Base-by-base conservation (phyloP, 2,329 filamentous ascomycete genomes). In the Drechmeria coniospora region DNA sequence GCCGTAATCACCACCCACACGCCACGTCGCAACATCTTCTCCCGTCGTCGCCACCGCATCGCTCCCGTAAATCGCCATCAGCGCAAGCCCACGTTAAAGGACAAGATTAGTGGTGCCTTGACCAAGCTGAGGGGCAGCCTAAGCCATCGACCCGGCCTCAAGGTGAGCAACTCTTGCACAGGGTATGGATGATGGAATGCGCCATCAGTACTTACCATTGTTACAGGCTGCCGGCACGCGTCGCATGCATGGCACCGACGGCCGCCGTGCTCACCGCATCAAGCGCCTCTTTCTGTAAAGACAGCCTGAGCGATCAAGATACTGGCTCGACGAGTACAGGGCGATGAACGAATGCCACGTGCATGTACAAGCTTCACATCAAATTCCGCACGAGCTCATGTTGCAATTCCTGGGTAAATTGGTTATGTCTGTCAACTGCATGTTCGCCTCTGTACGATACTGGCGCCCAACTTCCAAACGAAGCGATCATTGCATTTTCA, bases 51-150 rank as follows among this genome's bases (percentile, higher is more conserved):
- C 44, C 49, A 45, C 47, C 52, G 36, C 25, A 37, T 44, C 4
- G 42, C 49, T 2, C 56, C 56, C 3, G 55, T 57, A 11, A 65
- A 71, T 35, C 74, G 78, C 46, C 77, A 81, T 29, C 68, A 70
- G 47, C 71, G 79, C 44, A 70, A 74, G 42, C 64, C 70, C 3
- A 69, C 64, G 21, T 58, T 86, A 38, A 76, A 76, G 25, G 80
- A 87, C 57, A 87, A 86, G 54, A 65, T 87, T 40, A 74, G 68
- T 27, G 81, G 81, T 12, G 79, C 79, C 1, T 58, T 87, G 49
- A 62, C 80, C 57, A 81, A 69, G 58, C 52, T 87, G 36, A 74
- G 72, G 51, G 80, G 81, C 6, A 69, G 60, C 29, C 46, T 87
- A 32, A 84, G 75, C 1, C 53, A 69, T 26, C 63, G 72, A 22